These are phyloP conservation scores for Fusarium protoensiforme DNA, from an alignment of 2,329 filamentous ascomycete species.

Conservation along the genomic window DNA sequence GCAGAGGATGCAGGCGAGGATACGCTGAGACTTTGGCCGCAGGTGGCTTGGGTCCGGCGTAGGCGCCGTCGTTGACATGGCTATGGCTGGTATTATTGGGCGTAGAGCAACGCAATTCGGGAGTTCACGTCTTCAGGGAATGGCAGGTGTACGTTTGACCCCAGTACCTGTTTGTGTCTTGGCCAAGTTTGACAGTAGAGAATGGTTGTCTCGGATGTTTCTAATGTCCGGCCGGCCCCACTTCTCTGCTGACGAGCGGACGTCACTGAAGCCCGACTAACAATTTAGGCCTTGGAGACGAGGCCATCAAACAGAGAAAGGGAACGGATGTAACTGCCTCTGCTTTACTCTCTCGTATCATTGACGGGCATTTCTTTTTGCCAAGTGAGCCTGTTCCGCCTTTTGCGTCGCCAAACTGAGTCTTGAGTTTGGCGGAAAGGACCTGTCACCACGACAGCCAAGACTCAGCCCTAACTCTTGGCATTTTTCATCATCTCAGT, in stretches of 20 bases:
- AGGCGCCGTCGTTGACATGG: slow-evolving; percentile 6
- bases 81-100: background rate
- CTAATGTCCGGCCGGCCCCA: slow-evolving; percentile 8
- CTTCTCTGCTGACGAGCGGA: slow-evolving; percentile 10
- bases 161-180: background rate
- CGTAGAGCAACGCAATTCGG: background rate
- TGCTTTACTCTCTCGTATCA: too few relatives aligned
- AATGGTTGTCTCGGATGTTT: slow-evolving; percentile 14
- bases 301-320: background rate
- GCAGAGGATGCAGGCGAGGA: slow-evolving; percentile 66
- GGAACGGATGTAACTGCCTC: too few relatives aligned
- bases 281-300: background rate
- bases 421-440: too few relatives aligned
- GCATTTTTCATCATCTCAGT: too few relatives aligned
- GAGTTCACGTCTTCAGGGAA: background rate
- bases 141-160: background rate
- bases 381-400: too few relatives aligned
- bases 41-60: background rate
- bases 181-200: background rate
- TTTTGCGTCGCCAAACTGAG: too few relatives aligned
- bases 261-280: slow-evolving; percentile 7
- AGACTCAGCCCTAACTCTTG: too few relatives aligned
- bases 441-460: too few relatives aligned
- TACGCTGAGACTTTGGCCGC: slow-evolving; percentile 39
- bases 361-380: too few relatives aligned